These are phyloP conservation scores for Acacia melanoxylon DNA, from an alignment of 306 rosid genomes.

Conservation along the genomic window DNA sequence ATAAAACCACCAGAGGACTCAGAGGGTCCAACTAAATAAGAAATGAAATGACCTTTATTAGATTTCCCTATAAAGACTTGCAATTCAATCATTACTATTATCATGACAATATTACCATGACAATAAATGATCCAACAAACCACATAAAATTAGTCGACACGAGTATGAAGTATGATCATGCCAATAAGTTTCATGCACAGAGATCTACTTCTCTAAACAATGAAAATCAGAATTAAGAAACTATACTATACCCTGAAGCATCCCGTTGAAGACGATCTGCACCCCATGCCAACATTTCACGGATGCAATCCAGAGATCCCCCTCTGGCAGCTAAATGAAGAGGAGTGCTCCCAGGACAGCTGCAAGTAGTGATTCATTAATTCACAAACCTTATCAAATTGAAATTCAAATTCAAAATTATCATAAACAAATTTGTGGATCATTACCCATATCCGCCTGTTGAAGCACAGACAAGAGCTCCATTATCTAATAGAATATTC, in stretches of 20 bases:
- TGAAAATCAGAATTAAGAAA: slow-evolving; percentile 7
- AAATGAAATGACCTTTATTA: not conserved
- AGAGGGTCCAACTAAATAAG: slow-evolving; percentile 6
- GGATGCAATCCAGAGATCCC: slow-evolving; percentile 86
- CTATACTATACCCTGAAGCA: slow-evolving; percentile 70
- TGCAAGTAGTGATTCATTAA: slow-evolving; percentile 47
- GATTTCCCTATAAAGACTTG: not conserved
- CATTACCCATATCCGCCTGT: slow-evolving; percentile 84
- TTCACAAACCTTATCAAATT: slow-evolving; percentile 3
- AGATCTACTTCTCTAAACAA: not conserved
- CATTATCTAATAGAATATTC: slow-evolving; percentile 70
- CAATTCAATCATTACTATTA: not conserved
- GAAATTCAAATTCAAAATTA: slow-evolving; percentile 13
- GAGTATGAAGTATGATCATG: not conserved
- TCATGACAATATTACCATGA: not conserved
- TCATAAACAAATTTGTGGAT: not conserved
- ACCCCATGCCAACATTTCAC: slow-evolving; percentile 92
- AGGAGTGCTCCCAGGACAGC: slow-evolving; percentile 90
- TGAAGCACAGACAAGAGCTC: slow-evolving; percentile 92
- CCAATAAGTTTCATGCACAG: not conserved
- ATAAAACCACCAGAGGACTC: not conserved
- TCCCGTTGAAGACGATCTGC: slow-evolving; percentile 95
- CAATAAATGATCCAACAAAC: not conserved
- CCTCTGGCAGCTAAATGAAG: slow-evolving; percentile 98
- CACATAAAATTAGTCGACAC: not conserved